Evolutionary conservation across 129 eudicot genomes (phyloP).

Genomic region (Helichrysum umbraculigerum): DNA sequence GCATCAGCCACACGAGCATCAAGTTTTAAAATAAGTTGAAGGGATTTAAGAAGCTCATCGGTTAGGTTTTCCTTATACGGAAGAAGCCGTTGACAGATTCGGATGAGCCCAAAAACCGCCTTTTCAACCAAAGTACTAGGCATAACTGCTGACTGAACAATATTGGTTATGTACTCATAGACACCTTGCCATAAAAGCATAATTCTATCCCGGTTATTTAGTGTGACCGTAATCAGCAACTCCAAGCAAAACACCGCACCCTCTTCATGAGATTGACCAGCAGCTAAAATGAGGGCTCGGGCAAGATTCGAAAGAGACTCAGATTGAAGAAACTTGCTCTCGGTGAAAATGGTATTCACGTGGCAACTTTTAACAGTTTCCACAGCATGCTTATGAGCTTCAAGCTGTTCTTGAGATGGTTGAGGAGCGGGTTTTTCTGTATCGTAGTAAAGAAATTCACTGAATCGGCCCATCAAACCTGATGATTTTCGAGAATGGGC

Average conservation of each 20-base stretch:
- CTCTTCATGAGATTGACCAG: conserved; percentile 48
- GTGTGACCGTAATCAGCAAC: conserved; percentile 62
- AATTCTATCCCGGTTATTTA: conserved; percentile 71
- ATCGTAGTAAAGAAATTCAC: conserved; percentile 62
- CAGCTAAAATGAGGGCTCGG: conserved; percentile 57
- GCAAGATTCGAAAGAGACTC: conserved; percentile 65
- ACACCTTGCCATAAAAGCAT: conserved; percentile 76
- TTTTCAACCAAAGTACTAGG: conserved; percentile 71
- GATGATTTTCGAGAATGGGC: conserved; percentile 50
- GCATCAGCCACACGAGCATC: conserved; percentile 90
- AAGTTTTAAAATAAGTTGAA: conserved; percentile 64
- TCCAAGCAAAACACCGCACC: conserved; percentile 69
- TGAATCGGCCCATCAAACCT: conserved; percentile 73
- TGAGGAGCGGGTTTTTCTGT: conserved; percentile 65
- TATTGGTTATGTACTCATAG: conserved; percentile 63
- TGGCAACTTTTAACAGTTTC: conserved; percentile 61
- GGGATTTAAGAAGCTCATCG: conserved; percentile 71
- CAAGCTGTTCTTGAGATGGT: conserved; percentile 67
- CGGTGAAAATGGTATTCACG: conserved; percentile 64
- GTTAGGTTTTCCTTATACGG: conserved; percentile 76
- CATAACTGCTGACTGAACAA: conserved; percentile 65
- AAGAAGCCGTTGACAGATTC: conserved; percentile 72
- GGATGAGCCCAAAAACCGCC: conserved; percentile 77
- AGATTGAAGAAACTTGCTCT: conserved; percentile 77
- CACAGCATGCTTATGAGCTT: conserved; percentile 61